These are phyloP conservation scores for Bretziella fagacearum DNA, from an alignment of 2,329 filamentous ascomycete genomes.

Conservation along the genomic window DNA sequence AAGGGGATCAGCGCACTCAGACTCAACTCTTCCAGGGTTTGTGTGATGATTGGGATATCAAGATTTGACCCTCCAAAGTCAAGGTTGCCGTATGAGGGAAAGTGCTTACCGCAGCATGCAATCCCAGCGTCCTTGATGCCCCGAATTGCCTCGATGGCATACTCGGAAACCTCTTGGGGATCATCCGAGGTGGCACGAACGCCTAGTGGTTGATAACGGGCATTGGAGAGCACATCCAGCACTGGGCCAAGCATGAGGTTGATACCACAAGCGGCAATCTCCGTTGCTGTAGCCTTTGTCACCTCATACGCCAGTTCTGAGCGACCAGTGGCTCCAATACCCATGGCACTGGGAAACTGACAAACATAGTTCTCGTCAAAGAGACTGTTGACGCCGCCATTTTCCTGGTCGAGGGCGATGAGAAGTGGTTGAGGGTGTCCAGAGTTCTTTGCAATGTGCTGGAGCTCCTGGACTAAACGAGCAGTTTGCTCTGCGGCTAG, in stretches of 20 bases:
- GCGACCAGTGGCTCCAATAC: conserved; percentile 78
- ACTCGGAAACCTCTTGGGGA: conserved; percentile 85
- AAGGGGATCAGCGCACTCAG: conserved; percentile 86
- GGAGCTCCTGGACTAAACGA: conserved; percentile 72
- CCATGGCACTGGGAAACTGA: conserved; percentile 95
- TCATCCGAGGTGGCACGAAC: conserved; percentile 85
- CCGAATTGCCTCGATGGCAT: conserved; percentile 76
- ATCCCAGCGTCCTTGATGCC: conserved; percentile 85
- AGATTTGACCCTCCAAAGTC: conserved; percentile 83
- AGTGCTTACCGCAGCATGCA: conserved; percentile 86
- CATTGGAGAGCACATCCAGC: conserved; percentile 84
- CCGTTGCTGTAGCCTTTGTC: conserved; percentile 81
- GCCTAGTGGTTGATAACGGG: conserved; percentile 74
- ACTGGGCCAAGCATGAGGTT: conserved; percentile 93
- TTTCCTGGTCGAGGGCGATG: conserved; percentile 91
- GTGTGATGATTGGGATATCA: conserved; percentile 89
- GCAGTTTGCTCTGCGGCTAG: conserved; percentile 83
- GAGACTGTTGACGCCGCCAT: conserved; percentile 91
- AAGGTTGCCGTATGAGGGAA: conserved; percentile 87
- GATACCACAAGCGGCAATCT: conserved; percentile 81
- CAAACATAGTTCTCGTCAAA: conserved; percentile 93
- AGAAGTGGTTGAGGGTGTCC: conserved; percentile 78
- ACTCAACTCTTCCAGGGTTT: conserved; percentile 81
- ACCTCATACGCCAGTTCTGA: conserved; percentile 75
- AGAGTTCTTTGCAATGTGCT: conserved; percentile 77